These are phyloP conservation scores for Cylindrotheca closterium DNA, from an alignment of 108 stramenopile species.

Conservation along the genomic window DNA sequence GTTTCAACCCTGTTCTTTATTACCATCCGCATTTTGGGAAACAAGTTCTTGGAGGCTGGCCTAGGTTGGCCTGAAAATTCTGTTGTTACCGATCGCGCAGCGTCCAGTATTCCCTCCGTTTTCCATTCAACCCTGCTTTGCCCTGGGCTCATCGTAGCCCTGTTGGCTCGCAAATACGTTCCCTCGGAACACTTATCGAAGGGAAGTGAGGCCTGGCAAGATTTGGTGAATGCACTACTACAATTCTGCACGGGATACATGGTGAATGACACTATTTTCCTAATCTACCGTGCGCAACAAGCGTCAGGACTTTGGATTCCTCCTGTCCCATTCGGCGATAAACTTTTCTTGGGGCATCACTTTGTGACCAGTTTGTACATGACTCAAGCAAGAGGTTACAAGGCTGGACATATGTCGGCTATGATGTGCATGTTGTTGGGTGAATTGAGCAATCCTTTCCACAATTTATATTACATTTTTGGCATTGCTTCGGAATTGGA, in stretches of 20 bases:
- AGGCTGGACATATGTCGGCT: slow-evolving; percentile 63
- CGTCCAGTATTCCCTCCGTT: slow-evolving; percentile 30
- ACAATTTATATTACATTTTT: slow-evolving; percentile 42
- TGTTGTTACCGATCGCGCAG: slow-evolving; percentile 15
- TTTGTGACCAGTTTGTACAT: slow-evolving; percentile 58
- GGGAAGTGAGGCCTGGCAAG: slow-evolving; percentile 51
- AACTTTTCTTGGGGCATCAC: slow-evolving; percentile 60
- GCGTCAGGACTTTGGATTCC: slow-evolving; percentile 2
- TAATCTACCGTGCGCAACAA: slow-evolving; percentile 9
- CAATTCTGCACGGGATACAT: slow-evolving; percentile 80
- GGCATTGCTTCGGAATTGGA: slow-evolving; percentile 41
- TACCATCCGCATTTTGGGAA: slow-evolving; percentile 14
- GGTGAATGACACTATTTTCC: slow-evolving; percentile 54
- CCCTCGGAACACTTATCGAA: slow-evolving; percentile 29
- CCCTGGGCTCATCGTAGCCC: slow-evolving; percentile 35
- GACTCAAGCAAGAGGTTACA: slow-evolving; percentile 39
- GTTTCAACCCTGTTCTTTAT: slow-evolving; percentile 32
- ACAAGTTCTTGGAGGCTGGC: slow-evolving; percentile 11
- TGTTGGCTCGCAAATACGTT: slow-evolving; percentile 32
- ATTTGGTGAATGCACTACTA: slow-evolving; percentile 45
- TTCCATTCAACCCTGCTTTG: slow-evolving; percentile 45
- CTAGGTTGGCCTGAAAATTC: slow-evolving; percentile 31
- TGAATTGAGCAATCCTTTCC: slow-evolving; percentile 64
- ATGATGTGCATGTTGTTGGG: slow-evolving; percentile 68
- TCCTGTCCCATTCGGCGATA: slow-evolving; percentile 17